These are phyloP conservation scores for Aspergillus chevalieri DNA, from an alignment of 2,329 filamentous ascomycete species.

Conservation along the genomic window DNA sequence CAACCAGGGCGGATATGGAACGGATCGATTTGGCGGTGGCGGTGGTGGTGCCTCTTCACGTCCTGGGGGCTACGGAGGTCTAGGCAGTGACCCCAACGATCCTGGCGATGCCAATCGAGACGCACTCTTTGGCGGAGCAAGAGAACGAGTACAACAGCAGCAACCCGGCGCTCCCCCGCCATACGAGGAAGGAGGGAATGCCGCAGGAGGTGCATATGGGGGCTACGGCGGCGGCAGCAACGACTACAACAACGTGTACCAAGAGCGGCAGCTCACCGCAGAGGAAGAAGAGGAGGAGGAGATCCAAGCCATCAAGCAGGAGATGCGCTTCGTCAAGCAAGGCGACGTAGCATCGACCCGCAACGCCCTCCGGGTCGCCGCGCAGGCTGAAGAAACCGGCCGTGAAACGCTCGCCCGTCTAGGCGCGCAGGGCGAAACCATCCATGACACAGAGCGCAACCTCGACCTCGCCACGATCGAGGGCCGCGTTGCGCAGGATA, in stretches of 20 bases:
- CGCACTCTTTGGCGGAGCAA: conserved; percentile 54
- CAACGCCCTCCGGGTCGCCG: conserved; percentile 62
- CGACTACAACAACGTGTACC: conserved; percentile 45
- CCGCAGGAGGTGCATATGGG: conserved; percentile 3
- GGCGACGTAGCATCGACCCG: conserved; percentile 67
- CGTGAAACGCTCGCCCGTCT: conserved; percentile 66
- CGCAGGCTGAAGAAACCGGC: conserved; percentile 65
- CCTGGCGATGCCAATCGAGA: conserved; percentile 50
- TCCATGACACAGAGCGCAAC: conserved; percentile 77
- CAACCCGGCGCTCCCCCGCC: conserved; percentile 27
- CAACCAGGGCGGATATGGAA: conserved; percentile 46
- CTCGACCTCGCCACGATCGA: conserved; percentile 73
- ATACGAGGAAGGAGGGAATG: conserved; percentile 15
- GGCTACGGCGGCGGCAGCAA: conserved; percentile 30
- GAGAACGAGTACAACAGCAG: conserved; percentile 44
- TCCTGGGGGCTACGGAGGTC: conserved; percentile 50
- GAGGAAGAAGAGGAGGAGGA: conserved; percentile 73
- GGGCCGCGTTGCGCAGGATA: conserved; percentile 69
- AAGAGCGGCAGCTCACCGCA: conserved; percentile 70
- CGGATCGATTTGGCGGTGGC: conserved; percentile 45
- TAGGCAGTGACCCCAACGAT: conserved; percentile 48
- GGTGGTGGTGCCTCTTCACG: conserved; percentile 36
- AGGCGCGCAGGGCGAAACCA: conserved; percentile 69
- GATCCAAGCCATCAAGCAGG: conserved; percentile 63
- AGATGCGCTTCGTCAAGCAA: conserved; percentile 70